phyloP scores from a whole-genome alignment of 2,329 filamentous ascomycete genomes.

The Erysiphe pisi region DNA sequence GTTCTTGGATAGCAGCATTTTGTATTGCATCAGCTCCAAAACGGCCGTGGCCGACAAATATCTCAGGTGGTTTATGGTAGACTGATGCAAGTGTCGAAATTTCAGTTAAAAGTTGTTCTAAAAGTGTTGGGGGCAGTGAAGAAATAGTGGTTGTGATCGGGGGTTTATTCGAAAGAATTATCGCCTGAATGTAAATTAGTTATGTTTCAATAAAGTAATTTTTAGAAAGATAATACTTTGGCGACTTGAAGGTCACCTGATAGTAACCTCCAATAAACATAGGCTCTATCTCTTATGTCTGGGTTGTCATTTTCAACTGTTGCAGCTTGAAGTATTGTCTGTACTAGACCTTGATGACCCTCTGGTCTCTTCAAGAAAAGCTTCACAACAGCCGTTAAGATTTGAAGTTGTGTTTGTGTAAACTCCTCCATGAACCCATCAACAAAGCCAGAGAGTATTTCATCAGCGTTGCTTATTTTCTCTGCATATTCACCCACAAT shows the following conservation, averaged over 20 bases:
- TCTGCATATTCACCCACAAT: conserved; percentile 98
- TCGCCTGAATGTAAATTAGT: conserved; percentile 45
- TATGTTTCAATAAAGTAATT: not conserved
- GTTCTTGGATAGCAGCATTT: conserved; percentile 90
- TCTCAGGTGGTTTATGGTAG: conserved; percentile 95
- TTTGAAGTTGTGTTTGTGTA: conserved; percentile 96
- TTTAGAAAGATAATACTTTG: conserved; percentile 47
- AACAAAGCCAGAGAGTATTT: conserved; percentile 83
- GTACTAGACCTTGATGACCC: conserved; percentile 78
- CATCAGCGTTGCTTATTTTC: conserved; percentile 97
- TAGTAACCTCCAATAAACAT: conserved; percentile 94
- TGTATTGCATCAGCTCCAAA: conserved; percentile 93
- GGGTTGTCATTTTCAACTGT: conserved; percentile 96
- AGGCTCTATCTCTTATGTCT: conserved; percentile 91
- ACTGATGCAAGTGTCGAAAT: conserved; percentile 92
- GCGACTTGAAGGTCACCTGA: conserved; percentile 85
- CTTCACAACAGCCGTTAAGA: conserved; percentile 93
- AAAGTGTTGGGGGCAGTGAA: conserved; percentile 66
- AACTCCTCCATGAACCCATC: conserved; percentile 95
- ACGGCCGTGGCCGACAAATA: conserved; percentile 92
- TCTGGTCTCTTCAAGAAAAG: conserved; percentile 95
- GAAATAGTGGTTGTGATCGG: conserved; percentile 91
- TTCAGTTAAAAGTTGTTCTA: conserved; percentile 83
- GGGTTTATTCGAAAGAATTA: conserved; percentile 87
- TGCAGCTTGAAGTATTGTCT: conserved; percentile 85